Base-by-base conservation (phyloP, 495 filamentous ascomycete genomes). In the Chlorociboria aeruginascens region DNA sequence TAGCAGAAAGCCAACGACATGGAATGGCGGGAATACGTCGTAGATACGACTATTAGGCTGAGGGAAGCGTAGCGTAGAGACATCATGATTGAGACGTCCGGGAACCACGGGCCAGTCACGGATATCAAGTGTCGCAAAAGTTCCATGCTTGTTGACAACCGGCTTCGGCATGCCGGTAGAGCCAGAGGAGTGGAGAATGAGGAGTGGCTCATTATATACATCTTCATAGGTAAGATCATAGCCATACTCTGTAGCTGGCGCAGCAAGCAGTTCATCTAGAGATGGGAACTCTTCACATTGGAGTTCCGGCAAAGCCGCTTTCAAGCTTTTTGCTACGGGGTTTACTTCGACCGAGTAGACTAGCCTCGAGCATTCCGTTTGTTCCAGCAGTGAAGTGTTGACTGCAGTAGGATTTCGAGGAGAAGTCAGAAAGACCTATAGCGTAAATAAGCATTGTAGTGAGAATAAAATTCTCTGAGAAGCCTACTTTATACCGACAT, bases 401-500 rank as follows among this genome's bases (percentile, higher is more conserved):
- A 16, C 17, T 2, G 38, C n/a, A 3, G 16, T 14, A 14, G 38
- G 56, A 36, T 64, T 64, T 1, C 61, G 51, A 1, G 60, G 48
- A 20, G 42, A 52, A 29, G 45, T 29, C 3, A 48, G 12, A 14
- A 50, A 39, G 7, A 37, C 11, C 39, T 35, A 11, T 3, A 33
- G 6, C 33, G 20, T n/a, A 17, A 2, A 33, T 20, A 7, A 14
- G 6, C 9, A 32, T 32, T 1, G 8, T 36, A 13, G 11, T 9
- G 3, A 17, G 55, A 1, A 25, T 25, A 25, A 25, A 25, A 25
- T 25, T 25, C 20, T 25, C 20, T 59, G 33, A 44, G 34, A 11
- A n/a, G 51, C 32, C 56, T 37, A 67, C 70, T 55, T 70, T 56
- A 45, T 69, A 71, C 7, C 70, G 67, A 1, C 68, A 66, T 49